These are phyloP conservation scores for Pueraria montana DNA, from an alignment of 306 rosid genomes.

Conservation along the genomic window DNA sequence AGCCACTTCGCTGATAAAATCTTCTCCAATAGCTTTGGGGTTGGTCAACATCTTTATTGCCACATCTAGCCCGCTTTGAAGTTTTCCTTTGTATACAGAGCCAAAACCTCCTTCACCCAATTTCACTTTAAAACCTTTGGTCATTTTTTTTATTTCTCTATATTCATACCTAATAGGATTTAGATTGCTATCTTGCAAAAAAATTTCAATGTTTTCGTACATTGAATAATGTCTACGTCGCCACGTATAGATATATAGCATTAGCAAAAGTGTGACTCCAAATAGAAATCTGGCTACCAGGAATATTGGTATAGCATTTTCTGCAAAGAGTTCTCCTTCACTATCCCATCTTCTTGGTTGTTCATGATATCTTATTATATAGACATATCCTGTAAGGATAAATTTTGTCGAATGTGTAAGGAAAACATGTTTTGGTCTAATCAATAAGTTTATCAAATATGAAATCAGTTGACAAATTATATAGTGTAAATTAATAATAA, in stretches of 20 bases:
- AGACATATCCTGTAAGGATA: background rate
- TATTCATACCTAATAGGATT: background rate
- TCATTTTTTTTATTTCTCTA: background rate
- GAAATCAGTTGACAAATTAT: background rate
- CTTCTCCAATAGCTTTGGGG: background rate
- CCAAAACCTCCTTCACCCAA: background rate
- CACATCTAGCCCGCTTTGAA: background rate
- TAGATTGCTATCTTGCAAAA: background rate
- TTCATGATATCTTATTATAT: background rate
- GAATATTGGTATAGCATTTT: background rate
- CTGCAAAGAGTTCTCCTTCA: background rate
- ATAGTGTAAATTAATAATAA: too few species aligned
- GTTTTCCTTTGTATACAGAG: background rate
- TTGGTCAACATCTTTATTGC: background rate
- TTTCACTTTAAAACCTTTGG: background rate
- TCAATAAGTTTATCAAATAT: background rate
- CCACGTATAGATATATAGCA: background rate
- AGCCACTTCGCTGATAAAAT: background rate
- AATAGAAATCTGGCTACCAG: background rate
- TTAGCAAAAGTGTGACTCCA: background rate
- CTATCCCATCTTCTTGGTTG: background rate
- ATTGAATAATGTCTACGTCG: background rate
- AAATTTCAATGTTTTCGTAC: background rate
- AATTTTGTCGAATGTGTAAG: background rate
- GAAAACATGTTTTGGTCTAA: background rate